Evolutionary conservation across 129 eudicot genomes (phyloP).

Genomic region (Lactuca sativa): DNA sequence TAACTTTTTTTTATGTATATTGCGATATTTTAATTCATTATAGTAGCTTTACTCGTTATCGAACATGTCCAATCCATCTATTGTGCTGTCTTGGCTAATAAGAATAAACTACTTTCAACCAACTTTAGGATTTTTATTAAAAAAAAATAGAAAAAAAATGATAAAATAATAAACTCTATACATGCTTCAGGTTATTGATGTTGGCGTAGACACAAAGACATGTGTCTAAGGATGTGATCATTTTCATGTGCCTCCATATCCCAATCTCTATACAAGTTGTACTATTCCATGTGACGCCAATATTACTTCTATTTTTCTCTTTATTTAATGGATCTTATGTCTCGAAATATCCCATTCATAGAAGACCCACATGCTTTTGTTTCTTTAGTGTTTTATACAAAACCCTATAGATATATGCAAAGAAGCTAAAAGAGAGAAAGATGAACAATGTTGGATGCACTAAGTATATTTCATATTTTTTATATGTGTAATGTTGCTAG

Average conservation of each 20-base stretch:
- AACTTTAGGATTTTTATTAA: neutral
- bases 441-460: no score
- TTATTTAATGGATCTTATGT: neutral
- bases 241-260: conserved; percentile 12
- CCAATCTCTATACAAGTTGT: neutral
- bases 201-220: conserved; percentile 13
- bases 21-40: no score
- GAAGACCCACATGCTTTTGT: neutral
- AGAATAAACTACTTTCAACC: neutral
- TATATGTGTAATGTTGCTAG: no score
- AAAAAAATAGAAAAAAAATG: no score
- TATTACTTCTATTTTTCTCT: neutral
- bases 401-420: no score
- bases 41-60: no score
- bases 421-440: no score
- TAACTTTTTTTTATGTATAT: no score
- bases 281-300: neutral
- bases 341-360: neutral
- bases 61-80: neutral
- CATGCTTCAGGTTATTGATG: neutral
- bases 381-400: neutral
- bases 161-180: no score
- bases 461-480: no score
- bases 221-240: neutral
- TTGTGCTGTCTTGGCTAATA: neutral